Percentiles rank a stretch among this genome's conserved stretches.
Conservation (phyloP, 306 rosid genomes). For the Mucuna pruriens region DNA sequence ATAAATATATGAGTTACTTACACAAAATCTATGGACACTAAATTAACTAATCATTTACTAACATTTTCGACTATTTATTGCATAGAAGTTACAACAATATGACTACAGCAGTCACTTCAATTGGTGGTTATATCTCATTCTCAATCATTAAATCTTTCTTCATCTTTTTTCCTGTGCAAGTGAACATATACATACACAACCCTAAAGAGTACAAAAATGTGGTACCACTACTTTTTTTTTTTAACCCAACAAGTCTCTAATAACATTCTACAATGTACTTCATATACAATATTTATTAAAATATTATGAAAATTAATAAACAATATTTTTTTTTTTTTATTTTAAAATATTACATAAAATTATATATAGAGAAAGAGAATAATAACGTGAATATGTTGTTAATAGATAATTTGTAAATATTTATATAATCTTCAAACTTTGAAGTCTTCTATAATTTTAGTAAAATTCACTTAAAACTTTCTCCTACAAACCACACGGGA, state of each 20-base stretch:
- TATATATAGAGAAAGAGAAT: too few relatives aligned
- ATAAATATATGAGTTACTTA: background rate
- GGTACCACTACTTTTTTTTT: background rate
- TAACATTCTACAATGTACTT: too few relatives aligned
- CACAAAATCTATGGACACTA: background rate
- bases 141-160: background rate
- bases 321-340: too few relatives aligned
- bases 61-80: constrained; percentile 8
- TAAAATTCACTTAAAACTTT: too few relatives aligned
- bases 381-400: too few relatives aligned
- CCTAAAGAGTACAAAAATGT: background rate
- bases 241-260: background rate
- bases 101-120: constrained; percentile 27
- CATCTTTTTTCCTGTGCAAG: background rate
- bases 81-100: constrained; percentile 12
- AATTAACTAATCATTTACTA: background rate
- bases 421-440: too few relatives aligned
- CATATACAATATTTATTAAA: too few relatives aligned
- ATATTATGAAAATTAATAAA: too few relatives aligned
- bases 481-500: too few relatives aligned
- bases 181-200: background rate
- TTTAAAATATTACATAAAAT: too few relatives aligned
- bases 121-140: background rate
- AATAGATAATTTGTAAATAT: too few relatives aligned
- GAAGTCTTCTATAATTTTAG: too few relatives aligned